Evolutionary conservation across 2,329 filamentous ascomycete genomes (phyloP).

Genomic region (Aschersonia sp.): DNA sequence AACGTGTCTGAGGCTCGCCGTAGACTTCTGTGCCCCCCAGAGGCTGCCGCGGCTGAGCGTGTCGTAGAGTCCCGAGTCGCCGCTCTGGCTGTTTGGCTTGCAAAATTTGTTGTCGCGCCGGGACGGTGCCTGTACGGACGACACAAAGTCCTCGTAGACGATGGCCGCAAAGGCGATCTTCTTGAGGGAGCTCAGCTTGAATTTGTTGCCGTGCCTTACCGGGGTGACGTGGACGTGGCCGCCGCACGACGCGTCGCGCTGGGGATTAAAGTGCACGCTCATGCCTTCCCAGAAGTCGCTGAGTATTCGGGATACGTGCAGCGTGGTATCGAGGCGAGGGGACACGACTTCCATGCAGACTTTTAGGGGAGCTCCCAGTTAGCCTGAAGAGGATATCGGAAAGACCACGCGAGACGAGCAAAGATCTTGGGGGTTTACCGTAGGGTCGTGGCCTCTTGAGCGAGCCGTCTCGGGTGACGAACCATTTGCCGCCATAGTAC

Average conservation of each 20-base stretch:
- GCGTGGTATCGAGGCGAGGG: conserved; percentile 20
- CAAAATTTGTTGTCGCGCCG: conserved; percentile 22
- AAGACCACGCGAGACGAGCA: too few species aligned
- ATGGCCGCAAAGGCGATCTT: conserved; percentile 21
- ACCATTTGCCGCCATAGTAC: conserved; percentile 26
- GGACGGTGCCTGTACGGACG: conserved; percentile 14
- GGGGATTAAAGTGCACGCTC: conserved; percentile 23
- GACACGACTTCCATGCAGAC: conserved; percentile 27
- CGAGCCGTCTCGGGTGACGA: conserved; percentile 24
- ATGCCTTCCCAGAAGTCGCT: conserved; percentile 26
- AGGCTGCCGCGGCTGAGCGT: conserved; percentile 8
- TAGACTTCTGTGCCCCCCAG: conserved; percentile 10
- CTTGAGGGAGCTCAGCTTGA: conserved; percentile 19
- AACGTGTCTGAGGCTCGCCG: conserved; percentile 11
- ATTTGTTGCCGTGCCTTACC: conserved; percentile 16
- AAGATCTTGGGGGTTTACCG: conserved; percentile 10
- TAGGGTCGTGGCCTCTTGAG: conserved; percentile 20
- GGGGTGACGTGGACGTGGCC: conserved; percentile 25
- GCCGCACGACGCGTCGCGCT: conserved; percentile 19
- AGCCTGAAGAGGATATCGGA: too few species aligned
- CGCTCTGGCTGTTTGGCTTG: conserved; percentile 16
- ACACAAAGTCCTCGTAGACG: conserved; percentile 20
- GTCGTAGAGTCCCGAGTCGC: conserved; percentile 14
- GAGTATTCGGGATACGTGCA: conserved; percentile 16
- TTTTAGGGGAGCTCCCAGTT: conserved; percentile 2